phyloP scores from a whole-genome alignment of 495 filamentous ascomycete species.

The Bombardia bombarda region DNA sequence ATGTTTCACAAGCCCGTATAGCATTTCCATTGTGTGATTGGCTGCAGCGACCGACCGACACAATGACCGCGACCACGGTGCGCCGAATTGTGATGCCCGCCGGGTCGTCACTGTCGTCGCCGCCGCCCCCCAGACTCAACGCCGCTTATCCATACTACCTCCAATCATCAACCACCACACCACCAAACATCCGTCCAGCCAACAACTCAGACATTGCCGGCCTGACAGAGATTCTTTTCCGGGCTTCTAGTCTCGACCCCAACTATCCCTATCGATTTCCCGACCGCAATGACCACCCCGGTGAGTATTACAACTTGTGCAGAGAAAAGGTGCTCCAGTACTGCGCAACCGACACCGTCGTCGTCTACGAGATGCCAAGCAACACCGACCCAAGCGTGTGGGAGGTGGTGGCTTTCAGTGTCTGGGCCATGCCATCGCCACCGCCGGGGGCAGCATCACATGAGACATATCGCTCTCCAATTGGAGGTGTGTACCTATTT shows the following conservation, averaged over 20 bases:
- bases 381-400: background rate
- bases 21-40: no score
- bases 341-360: conserved; percentile 17
- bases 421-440: conserved; percentile 16
- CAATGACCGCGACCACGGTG: no score
- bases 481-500: background rate
- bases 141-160: background rate
- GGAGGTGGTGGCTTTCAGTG: conserved; percentile 20
- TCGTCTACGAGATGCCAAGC: conserved; percentile 21
- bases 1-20: no score
- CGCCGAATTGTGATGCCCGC: no score
- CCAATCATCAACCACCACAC: background rate
- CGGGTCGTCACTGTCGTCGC: no score
- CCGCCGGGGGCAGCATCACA: no score
- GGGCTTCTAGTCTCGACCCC: conserved; percentile 23
- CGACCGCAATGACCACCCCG: conserved; percentile 16
- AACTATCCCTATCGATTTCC: conserved; percentile 29
- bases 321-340: conserved; percentile 18
- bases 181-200: conserved; percentile 16
- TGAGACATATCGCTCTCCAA: no score
- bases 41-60: no score
- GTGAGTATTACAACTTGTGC: conserved; percentile 18
- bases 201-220: conserved; percentile 17
- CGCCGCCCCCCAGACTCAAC: background rate
- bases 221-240: conserved; percentile 20